phyloP scores from a whole-genome alignment of 805 yeast species.

The Candida insectalens region DNA sequence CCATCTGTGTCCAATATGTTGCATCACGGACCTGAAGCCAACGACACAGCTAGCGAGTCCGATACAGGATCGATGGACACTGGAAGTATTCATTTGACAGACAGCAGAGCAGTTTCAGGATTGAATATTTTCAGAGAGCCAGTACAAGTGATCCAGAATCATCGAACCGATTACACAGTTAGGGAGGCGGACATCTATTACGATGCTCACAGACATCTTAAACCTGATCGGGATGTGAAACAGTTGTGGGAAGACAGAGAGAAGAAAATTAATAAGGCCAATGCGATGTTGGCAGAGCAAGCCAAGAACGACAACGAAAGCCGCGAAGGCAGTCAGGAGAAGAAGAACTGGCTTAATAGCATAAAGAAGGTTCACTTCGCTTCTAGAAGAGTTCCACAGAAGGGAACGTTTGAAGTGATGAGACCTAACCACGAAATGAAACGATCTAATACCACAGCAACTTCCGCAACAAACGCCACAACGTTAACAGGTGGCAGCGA shows the following conservation, averaged over 20 bases:
- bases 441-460: not conserved
- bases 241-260: conserved; percentile 42
- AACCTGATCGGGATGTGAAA: conserved; percentile 36
- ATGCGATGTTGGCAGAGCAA: conserved; percentile 3
- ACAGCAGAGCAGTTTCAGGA: not conserved
- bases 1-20: conserved; percentile 1
- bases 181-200: conserved; percentile 52
- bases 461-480: not conserved
- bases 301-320: too few relatives aligned
- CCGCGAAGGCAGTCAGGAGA: too few relatives aligned
- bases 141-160: not conserved
- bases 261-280: conserved; percentile 14
- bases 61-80: not conserved
- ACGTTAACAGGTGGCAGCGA: not conserved
- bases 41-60: not conserved
- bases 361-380: not conserved
- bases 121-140: not conserved
- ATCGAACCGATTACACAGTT: conserved; percentile 37
- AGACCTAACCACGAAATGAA: conserved; percentile 17
- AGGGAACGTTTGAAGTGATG: conserved; percentile 17
- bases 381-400: not conserved
- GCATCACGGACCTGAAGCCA: not conserved
- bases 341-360: too few relatives aligned
- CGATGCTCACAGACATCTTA: conserved; percentile 28
- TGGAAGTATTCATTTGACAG: not conserved